Percentiles rank a stretch among this genome's conserved stretches.
Evolutionary conservation across 345 rosid species (phyloP).

Genomic region (Acer negundo): DNA sequence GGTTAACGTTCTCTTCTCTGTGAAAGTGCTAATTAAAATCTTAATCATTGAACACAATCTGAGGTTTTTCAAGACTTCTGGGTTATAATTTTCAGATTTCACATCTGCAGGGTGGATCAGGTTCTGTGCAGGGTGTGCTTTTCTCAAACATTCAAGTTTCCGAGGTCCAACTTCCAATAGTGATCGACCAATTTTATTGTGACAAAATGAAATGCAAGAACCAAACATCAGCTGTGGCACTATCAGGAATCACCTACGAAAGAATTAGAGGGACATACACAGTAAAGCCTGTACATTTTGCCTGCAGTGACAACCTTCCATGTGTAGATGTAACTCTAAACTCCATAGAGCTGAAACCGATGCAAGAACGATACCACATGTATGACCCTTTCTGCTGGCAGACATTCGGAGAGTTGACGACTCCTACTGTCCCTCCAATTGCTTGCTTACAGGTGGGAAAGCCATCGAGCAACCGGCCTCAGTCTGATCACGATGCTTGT

Average conservation of each 20-base stretch:
- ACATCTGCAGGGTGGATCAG: constrained; percentile 83
- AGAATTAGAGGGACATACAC: constrained; percentile 87
- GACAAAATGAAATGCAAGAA: constrained; percentile 74
- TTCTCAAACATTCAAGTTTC: constrained; percentile 94
- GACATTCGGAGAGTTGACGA: constrained; percentile 74
- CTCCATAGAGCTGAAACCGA: constrained; percentile 67
- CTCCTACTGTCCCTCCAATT: constrained; percentile 85
- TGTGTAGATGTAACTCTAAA: constrained; percentile 78
- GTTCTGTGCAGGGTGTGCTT: constrained; percentile 81
- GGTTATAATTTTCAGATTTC: constrained; percentile 21
- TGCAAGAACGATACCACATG: constrained; percentile 69
- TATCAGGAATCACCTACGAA: constrained; percentile 86
- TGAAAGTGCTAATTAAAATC: too few relatives aligned
- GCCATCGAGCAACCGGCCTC: constrained; percentile 71
- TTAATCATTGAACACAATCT: neutral
- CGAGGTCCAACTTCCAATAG: constrained; percentile 87
- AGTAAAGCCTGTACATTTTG: constrained; percentile 85
- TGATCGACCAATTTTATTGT: constrained; percentile 91
- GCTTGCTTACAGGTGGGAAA: constrained; percentile 83
- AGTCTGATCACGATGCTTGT: constrained; percentile 62
- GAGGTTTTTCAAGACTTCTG: neutral
- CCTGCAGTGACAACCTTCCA: constrained; percentile 88
- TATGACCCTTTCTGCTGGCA: constrained; percentile 95
- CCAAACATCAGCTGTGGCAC: constrained; percentile 80
- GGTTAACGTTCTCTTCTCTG: too few relatives aligned